phyloP scores from a whole-genome alignment of 305 asterid genomes.

The Euphrasia arctica region DNA sequence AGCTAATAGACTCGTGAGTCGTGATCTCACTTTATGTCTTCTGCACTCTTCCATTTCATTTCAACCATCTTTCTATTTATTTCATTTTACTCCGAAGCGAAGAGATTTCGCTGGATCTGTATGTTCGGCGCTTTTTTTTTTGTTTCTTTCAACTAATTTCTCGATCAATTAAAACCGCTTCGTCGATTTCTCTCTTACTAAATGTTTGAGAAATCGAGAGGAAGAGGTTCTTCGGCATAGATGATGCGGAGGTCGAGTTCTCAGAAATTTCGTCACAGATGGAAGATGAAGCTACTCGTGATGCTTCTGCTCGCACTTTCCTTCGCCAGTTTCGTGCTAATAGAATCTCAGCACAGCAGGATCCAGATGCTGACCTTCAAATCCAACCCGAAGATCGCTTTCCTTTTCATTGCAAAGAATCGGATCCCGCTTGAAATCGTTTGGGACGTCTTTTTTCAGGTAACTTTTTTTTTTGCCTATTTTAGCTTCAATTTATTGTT shows the following conservation, averaged over 20 bases:
- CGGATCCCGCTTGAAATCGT: slow-evolving; percentile 61
- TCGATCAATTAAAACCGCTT: neutral
- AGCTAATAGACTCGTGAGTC: too few relatives aligned
- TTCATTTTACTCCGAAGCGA: neutral
- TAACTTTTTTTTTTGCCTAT: slow-evolving; percentile 22
- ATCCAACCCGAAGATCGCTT: slow-evolving; percentile 57
- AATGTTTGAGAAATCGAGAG: slow-evolving; percentile 12
- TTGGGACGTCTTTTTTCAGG: slow-evolving; percentile 74
- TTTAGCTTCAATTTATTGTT: neutral
- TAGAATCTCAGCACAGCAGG: slow-evolving; percentile 46
- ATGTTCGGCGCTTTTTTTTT: neutral
- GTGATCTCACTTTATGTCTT: too few relatives aligned
- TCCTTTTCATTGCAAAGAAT: slow-evolving; percentile 62
- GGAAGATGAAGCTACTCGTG: slow-evolving; percentile 53
- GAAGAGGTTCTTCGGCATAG: neutral
- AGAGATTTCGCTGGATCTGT: neutral
- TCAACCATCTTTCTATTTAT: neutral
- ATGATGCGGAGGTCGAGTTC: slow-evolving; percentile 53
- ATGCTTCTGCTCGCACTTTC: slow-evolving; percentile 40
- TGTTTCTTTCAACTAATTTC: neutral
- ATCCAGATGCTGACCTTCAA: slow-evolving; percentile 37
- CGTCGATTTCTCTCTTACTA: neutral
- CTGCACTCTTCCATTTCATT: too few relatives aligned
- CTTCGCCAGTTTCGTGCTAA: slow-evolving; percentile 39
- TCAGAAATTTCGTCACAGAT: slow-evolving; percentile 47